Evolutionary conservation across 495 filamentous ascomycete genomes (phyloP).

Genomic region (Halenospora varia): DNA sequence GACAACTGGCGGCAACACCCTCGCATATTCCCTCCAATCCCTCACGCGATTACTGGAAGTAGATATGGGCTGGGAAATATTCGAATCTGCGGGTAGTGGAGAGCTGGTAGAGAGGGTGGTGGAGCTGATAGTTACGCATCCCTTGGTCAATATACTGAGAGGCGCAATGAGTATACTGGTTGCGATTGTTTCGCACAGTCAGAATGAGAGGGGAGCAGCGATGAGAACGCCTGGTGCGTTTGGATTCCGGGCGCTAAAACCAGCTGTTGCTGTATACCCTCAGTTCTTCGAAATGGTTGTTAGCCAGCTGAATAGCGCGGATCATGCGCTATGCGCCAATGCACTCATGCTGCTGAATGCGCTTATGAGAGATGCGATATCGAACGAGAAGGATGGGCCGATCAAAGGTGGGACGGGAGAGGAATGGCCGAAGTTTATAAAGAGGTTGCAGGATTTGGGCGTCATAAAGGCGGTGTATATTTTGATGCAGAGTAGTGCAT

Average conservation of each 20-base stretch:
- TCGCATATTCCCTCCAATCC: constrained; percentile 90
- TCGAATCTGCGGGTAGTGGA: constrained; percentile 43
- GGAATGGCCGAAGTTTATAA: constrained; percentile 96
- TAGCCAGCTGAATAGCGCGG: constrained; percentile 80
- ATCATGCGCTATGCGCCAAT: constrained; percentile 95
- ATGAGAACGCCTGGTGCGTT: constrained; percentile 29
- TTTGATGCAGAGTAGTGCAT: constrained; percentile 86
- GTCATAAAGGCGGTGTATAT: constrained; percentile 87
- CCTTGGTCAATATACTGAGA: constrained; percentile 92
- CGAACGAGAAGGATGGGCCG: constrained; percentile 51
- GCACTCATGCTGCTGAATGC: constrained; percentile 93
- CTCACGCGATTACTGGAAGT: constrained; percentile 85
- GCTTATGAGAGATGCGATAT: constrained; percentile 87
- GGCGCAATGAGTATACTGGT: constrained; percentile 96
- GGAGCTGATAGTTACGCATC: constrained; percentile 90
- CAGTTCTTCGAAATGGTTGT: constrained; percentile 95
- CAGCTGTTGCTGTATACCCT: constrained; percentile 84
- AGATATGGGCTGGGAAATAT: constrained; percentile 94
- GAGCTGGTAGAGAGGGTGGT: constrained; percentile 71
- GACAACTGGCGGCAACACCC: constrained; percentile 82
- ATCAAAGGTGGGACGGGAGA: constrained; percentile 41
- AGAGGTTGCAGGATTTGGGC: constrained; percentile 85
- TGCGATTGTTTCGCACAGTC: constrained; percentile 82
- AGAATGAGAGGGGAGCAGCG: constrained; percentile 38
- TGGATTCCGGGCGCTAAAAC: constrained; percentile 87